Evolutionary conservation across 768 basidiomycete species (phyloP).

Genomic region (Boletus reticulatus): DNA sequence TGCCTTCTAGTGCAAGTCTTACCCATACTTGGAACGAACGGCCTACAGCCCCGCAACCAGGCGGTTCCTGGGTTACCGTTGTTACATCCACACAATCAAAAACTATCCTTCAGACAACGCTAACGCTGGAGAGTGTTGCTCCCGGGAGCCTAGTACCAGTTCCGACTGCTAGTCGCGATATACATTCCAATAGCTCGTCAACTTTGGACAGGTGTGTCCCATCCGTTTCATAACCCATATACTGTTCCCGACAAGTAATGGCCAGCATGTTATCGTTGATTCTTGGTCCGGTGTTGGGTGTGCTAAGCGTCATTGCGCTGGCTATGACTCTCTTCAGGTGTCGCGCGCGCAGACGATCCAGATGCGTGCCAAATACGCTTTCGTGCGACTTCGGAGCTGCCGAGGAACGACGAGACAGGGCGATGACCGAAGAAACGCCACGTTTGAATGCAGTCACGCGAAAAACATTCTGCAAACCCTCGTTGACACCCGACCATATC

Average conservation of each 20-base stretch:
- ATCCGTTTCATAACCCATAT: not conserved
- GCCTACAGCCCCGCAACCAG: not conserved
- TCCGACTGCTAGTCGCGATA: not conserved
- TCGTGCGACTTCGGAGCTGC: not conserved
- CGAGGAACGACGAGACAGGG: not conserved
- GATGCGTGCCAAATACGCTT: not conserved
- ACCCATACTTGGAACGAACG: not conserved
- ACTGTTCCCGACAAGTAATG: not conserved
- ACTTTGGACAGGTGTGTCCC: slow-evolving; percentile 9
- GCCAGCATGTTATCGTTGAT: slow-evolving; percentile 12
- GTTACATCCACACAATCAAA: not conserved
- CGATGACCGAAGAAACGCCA: not conserved
- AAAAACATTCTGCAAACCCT: not conserved
- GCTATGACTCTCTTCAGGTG: slow-evolving; percentile 3
- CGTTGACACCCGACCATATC: not conserved
- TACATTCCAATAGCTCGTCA: not conserved
- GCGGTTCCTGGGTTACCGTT: not conserved
- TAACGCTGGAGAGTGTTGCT: not conserved
- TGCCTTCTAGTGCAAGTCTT: not conserved
- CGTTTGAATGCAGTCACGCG: not conserved
- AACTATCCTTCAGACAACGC: slow-evolving; percentile 1
- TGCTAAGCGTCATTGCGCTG: slow-evolving; percentile 5
- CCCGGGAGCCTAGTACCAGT: not conserved
- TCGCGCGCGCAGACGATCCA: not conserved
- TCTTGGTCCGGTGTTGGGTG: slow-evolving; percentile 8